Evolutionary conservation across 805 yeast species (phyloP), one percentile per base, ranked within the genome.

Genomic region (Ogataea populi-albae): DNA sequence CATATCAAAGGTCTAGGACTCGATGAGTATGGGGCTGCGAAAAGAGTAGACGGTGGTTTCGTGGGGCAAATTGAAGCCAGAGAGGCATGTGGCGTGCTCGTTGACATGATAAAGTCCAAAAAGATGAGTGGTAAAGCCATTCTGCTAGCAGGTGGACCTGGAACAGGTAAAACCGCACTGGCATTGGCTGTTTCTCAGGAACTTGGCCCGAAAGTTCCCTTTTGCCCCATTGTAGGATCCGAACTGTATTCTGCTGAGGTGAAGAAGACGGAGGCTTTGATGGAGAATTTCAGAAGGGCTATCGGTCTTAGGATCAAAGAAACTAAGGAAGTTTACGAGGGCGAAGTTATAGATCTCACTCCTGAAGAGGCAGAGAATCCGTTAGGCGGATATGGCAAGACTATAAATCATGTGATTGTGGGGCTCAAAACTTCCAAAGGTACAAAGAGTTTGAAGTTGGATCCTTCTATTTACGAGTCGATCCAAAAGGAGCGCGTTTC

Each of bases 391-490:
- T 96, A 88, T 64, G 62, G 62, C 20, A 58, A 58, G 39, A 57
- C 63, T 8, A 58, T 58, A 31, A 56, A 88, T 39, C 96, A 93
- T 61, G 98, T 93, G 16, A 75, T 93, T 34, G 91, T 93, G 24
- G 97, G 98, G 5, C 74, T 93, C 50, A 91, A 93, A 59, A 98
- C 94, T 63, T 98, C 98, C 27, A 93, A 93, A 64, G 78, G 94
- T 53, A 93, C 98, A 14, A 91, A 93, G 61, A 93, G 87, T 59
- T 86, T 98, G 30, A 93, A 98, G 26, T 96, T 93, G 61, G 94
- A 93, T 95, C 98, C 94, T 64, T 91, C 98, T 17, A 87, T 93
- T 44, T 93, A 93, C 65, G 98, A 93, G 65, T 85, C 96, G 4
- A 75, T 93, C 57, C 83, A 95, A 46, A 86, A 85, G 62, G 99